These are phyloP conservation scores for Blastobotrys muscicola DNA, from an alignment of 805 yeast genomes.

Conservation along the genomic window DNA sequence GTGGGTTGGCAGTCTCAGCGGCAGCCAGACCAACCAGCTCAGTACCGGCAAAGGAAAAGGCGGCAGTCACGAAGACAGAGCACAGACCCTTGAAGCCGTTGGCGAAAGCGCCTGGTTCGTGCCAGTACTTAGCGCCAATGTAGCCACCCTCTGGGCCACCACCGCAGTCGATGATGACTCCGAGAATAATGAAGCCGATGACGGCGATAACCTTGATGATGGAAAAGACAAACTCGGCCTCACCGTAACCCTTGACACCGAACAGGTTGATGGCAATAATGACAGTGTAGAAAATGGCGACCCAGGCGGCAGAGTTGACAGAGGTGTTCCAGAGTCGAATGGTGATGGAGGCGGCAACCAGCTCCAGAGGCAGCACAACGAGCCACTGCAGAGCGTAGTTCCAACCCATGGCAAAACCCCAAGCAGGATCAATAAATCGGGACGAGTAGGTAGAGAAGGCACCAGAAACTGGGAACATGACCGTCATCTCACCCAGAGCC, in stretches of 20 bases:
- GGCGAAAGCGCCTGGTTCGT: slow-evolving; percentile 49
- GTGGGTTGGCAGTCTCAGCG: slow-evolving; percentile 65
- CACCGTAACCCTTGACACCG: slow-evolving; percentile 55
- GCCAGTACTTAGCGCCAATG: slow-evolving; percentile 51
- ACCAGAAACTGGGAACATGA: slow-evolving; percentile 46
- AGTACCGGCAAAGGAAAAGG: slow-evolving; percentile 68
- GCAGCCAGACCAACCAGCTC: slow-evolving; percentile 70
- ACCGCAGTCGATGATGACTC: slow-evolving; percentile 41
- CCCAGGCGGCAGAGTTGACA: slow-evolving; percentile 49
- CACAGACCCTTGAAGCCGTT: slow-evolving; percentile 67
- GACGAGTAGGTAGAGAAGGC: slow-evolving; percentile 47
- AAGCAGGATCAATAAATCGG: slow-evolving; percentile 49
- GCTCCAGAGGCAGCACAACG: slow-evolving; percentile 51
- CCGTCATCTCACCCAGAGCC: slow-evolving; percentile 61
- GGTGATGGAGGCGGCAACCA: slow-evolving; percentile 49
- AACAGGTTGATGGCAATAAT: slow-evolving; percentile 41
- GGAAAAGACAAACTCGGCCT: slow-evolving; percentile 57
- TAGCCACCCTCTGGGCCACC: slow-evolving; percentile 51
- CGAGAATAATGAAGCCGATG: slow-evolving; percentile 49
- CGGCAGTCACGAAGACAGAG: slow-evolving; percentile 67
- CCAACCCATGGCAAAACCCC: slow-evolving; percentile 64
- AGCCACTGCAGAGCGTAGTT: slow-evolving; percentile 53
- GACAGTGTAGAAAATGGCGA: slow-evolving; percentile 45
- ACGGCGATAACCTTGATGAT: slow-evolving; percentile 49
- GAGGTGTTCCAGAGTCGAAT: slow-evolving; percentile 42